Percentiles rank a stretch among this genome's conserved stretches.
phyloP scores from a whole-genome alignment of 305 asterid genomes.

The Solanum hybrid region DNA sequence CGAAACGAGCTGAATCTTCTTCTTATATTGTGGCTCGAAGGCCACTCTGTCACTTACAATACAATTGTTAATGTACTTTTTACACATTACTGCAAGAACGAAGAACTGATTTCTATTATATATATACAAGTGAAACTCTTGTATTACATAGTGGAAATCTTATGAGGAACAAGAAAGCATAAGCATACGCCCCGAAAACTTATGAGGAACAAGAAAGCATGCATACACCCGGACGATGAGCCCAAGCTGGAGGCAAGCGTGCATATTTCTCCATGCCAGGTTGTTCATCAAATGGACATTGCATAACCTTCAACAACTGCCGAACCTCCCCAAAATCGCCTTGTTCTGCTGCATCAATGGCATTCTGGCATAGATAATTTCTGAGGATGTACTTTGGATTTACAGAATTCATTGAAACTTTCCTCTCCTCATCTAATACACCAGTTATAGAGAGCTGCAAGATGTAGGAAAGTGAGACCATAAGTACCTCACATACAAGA shows the following conservation, averaged over 20 bases:
- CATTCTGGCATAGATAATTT: slow-evolving; percentile 83
- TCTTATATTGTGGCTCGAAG: neutral
- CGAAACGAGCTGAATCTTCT: neutral
- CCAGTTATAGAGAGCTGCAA: slow-evolving; percentile 55
- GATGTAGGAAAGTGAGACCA: neutral
- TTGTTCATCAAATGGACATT: slow-evolving; percentile 73
- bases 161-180: slow-evolving; percentile 86
- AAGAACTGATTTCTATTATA: neutral
- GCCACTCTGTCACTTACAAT: neutral
- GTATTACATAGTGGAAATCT: slow-evolving; percentile 14
- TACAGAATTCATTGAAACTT: slow-evolving; percentile 65
- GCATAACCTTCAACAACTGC: slow-evolving; percentile 57
- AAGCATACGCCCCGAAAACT: slow-evolving; percentile 64
- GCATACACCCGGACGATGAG: slow-evolving; percentile 89
- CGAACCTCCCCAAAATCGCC: slow-evolving; percentile 84
- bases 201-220: slow-evolving; percentile 96
- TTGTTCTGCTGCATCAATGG: slow-evolving; percentile 81
- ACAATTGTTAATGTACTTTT: neutral
- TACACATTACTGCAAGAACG: neutral
- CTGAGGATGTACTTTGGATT: slow-evolving; percentile 83
- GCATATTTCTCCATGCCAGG: slow-evolving; percentile 91
- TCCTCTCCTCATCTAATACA: slow-evolving; percentile 51
- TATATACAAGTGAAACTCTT: slow-evolving; percentile 13
- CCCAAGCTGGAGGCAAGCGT: slow-evolving; percentile 94
- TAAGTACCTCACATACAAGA: neutral